A percentile compares a stretch with the other conserved stretches of the same genome.
phyloP scores from a whole-genome alignment of 805 yeast genomes.

The Candida xiaguanensis region DNA sequence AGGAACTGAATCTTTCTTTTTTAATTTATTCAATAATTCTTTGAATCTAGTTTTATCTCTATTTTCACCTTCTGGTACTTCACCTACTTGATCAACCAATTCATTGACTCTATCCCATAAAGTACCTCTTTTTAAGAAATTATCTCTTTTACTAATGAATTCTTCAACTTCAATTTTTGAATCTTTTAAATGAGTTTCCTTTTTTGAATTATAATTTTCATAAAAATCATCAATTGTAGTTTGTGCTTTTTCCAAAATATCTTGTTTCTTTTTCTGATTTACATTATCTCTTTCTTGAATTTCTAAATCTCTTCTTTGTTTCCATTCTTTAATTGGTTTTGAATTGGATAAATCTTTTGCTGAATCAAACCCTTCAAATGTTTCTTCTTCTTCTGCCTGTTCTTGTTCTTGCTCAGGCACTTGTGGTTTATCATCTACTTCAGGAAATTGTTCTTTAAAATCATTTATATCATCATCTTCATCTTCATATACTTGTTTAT shows the following conservation, averaged over 20 bases:
- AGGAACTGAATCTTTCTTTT: slow-evolving; percentile 69
- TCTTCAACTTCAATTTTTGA: slow-evolving; percentile 66
- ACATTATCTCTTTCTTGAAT: slow-evolving; percentile 75
- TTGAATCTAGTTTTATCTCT: slow-evolving; percentile 71
- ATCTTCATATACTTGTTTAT: slow-evolving; percentile 43
- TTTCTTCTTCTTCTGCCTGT: slow-evolving; percentile 32
- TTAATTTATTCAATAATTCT: slow-evolving; percentile 58
- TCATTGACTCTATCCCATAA: slow-evolving; percentile 61
- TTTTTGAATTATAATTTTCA: slow-evolving; percentile 83
- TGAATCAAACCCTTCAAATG: slow-evolving; percentile 31
- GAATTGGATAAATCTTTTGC: slow-evolving; percentile 41
- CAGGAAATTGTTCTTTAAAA: slow-evolving; percentile 65
- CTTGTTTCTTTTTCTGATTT: slow-evolving; percentile 58
- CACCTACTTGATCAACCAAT: slow-evolving; percentile 45
- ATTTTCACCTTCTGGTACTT: slow-evolving; percentile 34
- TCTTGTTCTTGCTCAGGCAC: slow-evolving; percentile 15
- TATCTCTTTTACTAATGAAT: slow-evolving; percentile 72
- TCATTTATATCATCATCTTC: slow-evolving; percentile 49
- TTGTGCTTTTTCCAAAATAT: slow-evolving; percentile 70
- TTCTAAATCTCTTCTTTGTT: slow-evolving; percentile 72
- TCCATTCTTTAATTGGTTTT: slow-evolving; percentile 64
- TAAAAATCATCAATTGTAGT: slow-evolving; percentile 88
- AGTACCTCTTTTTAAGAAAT: slow-evolving; percentile 46
- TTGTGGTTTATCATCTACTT: slow-evolving; percentile 28
- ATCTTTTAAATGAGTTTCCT: slow-evolving; percentile 61